These are phyloP conservation scores for Juncus inflexus DNA, from an alignment of 176 grass and related monocot species.

Conservation along the genomic window DNA sequence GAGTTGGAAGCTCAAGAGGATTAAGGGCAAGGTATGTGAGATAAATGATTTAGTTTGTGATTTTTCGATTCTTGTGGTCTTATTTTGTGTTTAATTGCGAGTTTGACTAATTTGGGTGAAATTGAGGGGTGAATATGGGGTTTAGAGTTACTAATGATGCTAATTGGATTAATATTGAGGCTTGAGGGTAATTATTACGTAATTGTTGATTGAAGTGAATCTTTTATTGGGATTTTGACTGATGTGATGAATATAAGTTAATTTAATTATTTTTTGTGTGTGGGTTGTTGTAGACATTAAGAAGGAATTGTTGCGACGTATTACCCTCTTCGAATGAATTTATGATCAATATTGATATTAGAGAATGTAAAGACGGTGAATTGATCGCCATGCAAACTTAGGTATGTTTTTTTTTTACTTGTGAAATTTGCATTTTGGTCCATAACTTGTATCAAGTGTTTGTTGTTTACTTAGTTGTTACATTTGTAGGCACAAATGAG, in stretches of 20 bases:
- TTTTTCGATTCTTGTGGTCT: constrained; percentile 12
- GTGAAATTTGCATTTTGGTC: constrained; percentile 19
- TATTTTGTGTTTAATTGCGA: not conserved
- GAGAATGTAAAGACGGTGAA: constrained; percentile 85
- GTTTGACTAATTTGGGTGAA: too few species aligned
- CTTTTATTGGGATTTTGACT: not conserved
- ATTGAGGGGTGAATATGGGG: too few species aligned
- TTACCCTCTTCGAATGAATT: constrained; percentile 51
- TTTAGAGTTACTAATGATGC: too few species aligned
- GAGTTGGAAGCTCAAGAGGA: constrained; percentile 32
- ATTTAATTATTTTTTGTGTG: constrained; percentile 11
- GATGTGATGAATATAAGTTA: not conserved
- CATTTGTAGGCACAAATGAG: too few species aligned
- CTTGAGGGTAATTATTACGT: too few species aligned
- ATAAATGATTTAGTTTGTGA: not conserved
- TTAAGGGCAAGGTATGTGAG: constrained; percentile 58
- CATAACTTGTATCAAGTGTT: too few species aligned
- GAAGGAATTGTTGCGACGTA: constrained; percentile 82
- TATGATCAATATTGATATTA: constrained; percentile 59
- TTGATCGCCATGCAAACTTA: constrained; percentile 69
- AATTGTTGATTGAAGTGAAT: too few species aligned
- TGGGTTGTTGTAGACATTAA: constrained; percentile 46
- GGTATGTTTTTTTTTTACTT: constrained; percentile 14
- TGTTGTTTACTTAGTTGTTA: too few species aligned
- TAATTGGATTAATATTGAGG: too few species aligned